phyloP scores from a whole-genome alignment of 2,329 filamentous ascomycete species.

The Emergomyces africanus region DNA sequence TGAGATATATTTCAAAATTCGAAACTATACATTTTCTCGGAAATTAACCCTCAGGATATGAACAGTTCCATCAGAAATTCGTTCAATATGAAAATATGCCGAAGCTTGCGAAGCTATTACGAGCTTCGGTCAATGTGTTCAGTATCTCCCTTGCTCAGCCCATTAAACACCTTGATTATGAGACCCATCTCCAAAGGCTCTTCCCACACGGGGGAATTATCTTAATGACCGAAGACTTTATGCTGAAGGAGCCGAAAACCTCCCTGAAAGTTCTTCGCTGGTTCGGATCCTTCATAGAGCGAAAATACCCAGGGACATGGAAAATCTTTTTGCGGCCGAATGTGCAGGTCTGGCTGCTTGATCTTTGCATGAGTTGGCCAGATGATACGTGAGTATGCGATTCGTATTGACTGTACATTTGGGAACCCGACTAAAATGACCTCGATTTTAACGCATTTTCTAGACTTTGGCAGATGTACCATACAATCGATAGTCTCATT shows the following conservation, averaged over 20 bases:
- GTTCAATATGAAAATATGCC: conserved; percentile 18
- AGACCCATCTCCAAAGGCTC: conserved; percentile 21
- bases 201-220: conserved; percentile 27
- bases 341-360: conserved; percentile 23
- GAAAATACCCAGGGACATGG: conserved; percentile 18
- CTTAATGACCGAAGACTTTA: conserved; percentile 30
- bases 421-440: not conserved
- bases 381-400: conserved; percentile 13
- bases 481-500: conserved; percentile 17
- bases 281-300: conserved; percentile 17
- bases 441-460: not conserved
- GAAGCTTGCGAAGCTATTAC: conserved; percentile 15
- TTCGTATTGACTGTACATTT: not conserved
- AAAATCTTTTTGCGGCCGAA: conserved; percentile 29
- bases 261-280: conserved; percentile 24
- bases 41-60: not conserved
- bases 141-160: conserved; percentile 18
- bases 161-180: conserved; percentile 14
- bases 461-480: conserved; percentile 17
- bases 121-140: conserved; percentile 22
- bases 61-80: conserved; percentile 28
- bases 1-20: conserved; percentile 12
- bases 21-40: not conserved
- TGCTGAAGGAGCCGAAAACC: conserved; percentile 18
- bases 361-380: conserved; percentile 11